Base-by-base conservation (phyloP, 1,139 yeast genomes). In the Yamadazyma jaroonii region DNA sequence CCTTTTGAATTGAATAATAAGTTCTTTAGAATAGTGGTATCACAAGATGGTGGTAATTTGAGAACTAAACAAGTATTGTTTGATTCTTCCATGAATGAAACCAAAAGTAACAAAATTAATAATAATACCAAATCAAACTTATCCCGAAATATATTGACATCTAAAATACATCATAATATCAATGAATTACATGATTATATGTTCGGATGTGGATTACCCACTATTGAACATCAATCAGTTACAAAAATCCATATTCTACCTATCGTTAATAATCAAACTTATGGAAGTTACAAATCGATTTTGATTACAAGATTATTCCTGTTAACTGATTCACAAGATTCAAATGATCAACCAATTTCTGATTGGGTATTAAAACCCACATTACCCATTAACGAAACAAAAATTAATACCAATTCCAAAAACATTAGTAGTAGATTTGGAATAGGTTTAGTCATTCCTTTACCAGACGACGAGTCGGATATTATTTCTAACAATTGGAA, bases 131-230 rank as follows among this genome's bases (percentile, higher is more conserved):
- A 26, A n/a, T 34, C 37, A 8, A 44, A 38, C 25, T 29, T 35
- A 24, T 12, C 47, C 24, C 44, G 53, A 36, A 44, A 42, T 29
- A 45, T 53, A 28, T 27, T 50, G 10, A 39, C 55, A 3, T 52
- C 62, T 26, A 64, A 62, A 35, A 41, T 62, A 3, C 61, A 63
- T 43, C 79, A 76, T 45, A 63, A 68, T 25, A 46, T 58, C 9
- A 59, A 61, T 39, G 81, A 77, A 42, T 50, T 77, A 26, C 65
- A 72, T 33, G 73, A 73, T 42, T 74, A 67, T 46, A 73, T 76
- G 75, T 77, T 76, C 53, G 83, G 83, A 5, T 72, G 77, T 42
- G 81, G 81, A 0, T 54, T 77, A 25, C 78, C 80, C 10, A 59
- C 74, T 5, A 73, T 64, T 44, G 81, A 77, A 42, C 54, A 62